These are phyloP conservation scores for Abrus precatorius DNA, from an alignment of 306 rosid genomes.

Conservation along the genomic window DNA sequence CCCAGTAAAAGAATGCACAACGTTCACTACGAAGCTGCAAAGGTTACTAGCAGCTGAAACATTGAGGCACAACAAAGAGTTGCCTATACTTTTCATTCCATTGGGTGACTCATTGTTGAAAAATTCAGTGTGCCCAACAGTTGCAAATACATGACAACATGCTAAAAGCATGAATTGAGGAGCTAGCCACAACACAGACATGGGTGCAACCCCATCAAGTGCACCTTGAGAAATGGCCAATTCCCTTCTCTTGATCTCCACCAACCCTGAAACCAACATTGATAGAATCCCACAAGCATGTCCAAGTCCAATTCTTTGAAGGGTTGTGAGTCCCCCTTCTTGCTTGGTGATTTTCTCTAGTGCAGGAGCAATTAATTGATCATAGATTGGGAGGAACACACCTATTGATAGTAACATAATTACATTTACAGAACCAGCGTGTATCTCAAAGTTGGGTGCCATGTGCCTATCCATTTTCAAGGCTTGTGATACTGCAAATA, in stretches of 20 bases:
- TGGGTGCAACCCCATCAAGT: conserved; percentile 42
- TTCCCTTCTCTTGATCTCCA: conserved; percentile 44
- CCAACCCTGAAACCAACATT: conserved; percentile 39
- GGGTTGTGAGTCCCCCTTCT: conserved; percentile 51
- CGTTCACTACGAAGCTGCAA: conserved; percentile 44
- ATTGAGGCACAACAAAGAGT: conserved; percentile 50
- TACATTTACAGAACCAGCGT: conserved; percentile 44
- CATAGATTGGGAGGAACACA: conserved; percentile 52
- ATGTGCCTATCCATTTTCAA: conserved; percentile 53
- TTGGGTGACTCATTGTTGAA: conserved; percentile 65
- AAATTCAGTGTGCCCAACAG: conserved; percentile 60
- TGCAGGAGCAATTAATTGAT: background rate
- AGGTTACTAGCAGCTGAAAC: conserved; percentile 49
- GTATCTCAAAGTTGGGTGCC: conserved; percentile 41
- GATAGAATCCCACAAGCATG: conserved; percentile 37
- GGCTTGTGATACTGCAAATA: conserved; percentile 65
- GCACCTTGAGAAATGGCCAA: background rate
- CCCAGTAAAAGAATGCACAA: conserved; percentile 48
- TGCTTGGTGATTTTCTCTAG: conserved; percentile 49
- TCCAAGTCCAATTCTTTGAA: conserved; percentile 53
- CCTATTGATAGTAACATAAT: conserved; percentile 42
- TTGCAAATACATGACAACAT: conserved; percentile 46
- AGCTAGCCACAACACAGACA: conserved; percentile 64
- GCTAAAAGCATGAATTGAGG: conserved; percentile 56
- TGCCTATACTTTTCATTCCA: conserved; percentile 58